These are phyloP conservation scores for Caryopteris hybrid DNA, from an alignment of 305 asterid species.

Conservation along the genomic window DNA sequence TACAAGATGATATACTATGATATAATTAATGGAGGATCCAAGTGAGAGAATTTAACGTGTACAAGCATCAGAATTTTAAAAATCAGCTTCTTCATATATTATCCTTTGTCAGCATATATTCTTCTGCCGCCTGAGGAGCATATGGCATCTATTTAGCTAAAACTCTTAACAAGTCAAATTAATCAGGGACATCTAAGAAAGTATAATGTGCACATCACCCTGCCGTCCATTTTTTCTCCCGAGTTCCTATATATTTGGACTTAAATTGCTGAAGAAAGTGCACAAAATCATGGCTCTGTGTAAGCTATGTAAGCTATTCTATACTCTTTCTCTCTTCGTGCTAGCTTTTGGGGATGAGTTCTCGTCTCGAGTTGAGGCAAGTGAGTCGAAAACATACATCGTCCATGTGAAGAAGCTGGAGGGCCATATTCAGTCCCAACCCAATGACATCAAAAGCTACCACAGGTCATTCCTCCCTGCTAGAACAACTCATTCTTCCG, in stretches of 20 bases:
- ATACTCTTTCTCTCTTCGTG: background rate
- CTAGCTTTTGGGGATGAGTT: background rate
- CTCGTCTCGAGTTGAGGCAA: background rate
- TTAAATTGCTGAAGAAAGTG: background rate
- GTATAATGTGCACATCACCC: too few relatives aligned
- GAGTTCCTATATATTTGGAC: constrained; percentile 4
- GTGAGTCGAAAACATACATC: constrained; percentile 13
- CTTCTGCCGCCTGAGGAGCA: constrained; percentile 18
- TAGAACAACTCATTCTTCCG: background rate
- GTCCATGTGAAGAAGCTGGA: constrained; percentile 21
- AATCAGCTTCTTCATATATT: background rate
- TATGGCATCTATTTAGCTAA: constrained; percentile 1
- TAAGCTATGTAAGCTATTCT: background rate
- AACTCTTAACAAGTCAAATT: background rate
- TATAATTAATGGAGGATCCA: too few relatives aligned
- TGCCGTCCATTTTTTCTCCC: constrained; percentile 14
- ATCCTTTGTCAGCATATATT: background rate
- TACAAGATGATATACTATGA: too few relatives aligned
- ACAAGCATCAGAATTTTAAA: background rate
- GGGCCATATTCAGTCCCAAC: background rate
- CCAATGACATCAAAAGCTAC: constrained; percentile 11
- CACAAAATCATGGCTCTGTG: constrained; percentile 3
- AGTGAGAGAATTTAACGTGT: too few relatives aligned
- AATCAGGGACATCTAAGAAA: background rate
- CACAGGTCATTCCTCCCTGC: constrained; percentile 15